These are phyloP conservation scores for Astrocystis sublimbata DNA, from an alignment of 495 filamentous ascomycete species.

Conservation along the genomic window DNA sequence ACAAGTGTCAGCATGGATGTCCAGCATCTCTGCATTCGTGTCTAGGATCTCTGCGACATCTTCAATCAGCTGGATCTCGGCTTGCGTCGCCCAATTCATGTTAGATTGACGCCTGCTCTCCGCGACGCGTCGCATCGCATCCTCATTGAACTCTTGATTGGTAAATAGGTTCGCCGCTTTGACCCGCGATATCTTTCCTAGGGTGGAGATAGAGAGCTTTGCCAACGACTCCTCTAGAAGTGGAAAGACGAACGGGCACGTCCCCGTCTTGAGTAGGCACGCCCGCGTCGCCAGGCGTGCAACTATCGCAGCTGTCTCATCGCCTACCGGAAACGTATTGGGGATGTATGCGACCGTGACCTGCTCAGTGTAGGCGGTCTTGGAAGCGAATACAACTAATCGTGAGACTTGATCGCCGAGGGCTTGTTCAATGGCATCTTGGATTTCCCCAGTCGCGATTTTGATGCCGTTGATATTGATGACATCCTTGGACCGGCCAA, in stretches of 20 bases:
- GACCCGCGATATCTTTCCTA: background rate
- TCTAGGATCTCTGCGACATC: background rate
- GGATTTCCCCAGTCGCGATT: background rate
- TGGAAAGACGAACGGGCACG: background rate
- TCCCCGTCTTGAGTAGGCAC: background rate
- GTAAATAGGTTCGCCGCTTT: background rate
- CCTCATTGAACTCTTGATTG: background rate
- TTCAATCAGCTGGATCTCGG: background rate
- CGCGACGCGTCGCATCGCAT: background rate
- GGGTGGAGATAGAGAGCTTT: background rate
- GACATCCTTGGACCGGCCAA: background rate
- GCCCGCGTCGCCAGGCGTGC: background rate
- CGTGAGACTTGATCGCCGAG: background rate
- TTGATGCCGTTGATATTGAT: constrained; percentile 1
- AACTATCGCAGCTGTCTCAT: background rate
- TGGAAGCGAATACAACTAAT: background rate
- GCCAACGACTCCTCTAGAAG: background rate
- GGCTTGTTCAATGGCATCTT: background rate
- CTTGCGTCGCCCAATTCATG: background rate
- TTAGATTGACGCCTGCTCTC: background rate
- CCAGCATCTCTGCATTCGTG: background rate
- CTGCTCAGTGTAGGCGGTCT: background rate
- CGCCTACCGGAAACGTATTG: background rate
- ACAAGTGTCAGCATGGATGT: constrained; percentile 31
- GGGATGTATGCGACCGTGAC: background rate